Percentiles rank a stretch among this genome's conserved stretches.
These are phyloP conservation scores for Hagleromyces aurorensis DNA, from an alignment of 805 yeast genomes.

Conservation along the genomic window DNA sequence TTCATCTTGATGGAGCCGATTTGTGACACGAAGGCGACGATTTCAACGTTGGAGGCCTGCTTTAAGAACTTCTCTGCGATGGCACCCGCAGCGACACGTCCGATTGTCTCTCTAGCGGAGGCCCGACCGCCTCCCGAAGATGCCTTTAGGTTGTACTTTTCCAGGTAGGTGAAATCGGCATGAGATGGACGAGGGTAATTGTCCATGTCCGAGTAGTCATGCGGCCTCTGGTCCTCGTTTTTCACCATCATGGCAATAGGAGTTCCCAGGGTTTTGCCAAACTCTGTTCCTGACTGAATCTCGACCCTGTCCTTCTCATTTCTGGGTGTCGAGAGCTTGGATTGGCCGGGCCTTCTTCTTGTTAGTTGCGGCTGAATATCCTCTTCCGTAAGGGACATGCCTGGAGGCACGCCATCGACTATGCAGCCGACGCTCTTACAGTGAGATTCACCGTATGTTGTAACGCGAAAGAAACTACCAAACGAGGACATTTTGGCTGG, in stretches of 20 bases:
- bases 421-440: constrained; percentile 97
- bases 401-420: constrained; percentile 98
- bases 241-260: constrained; percentile 90
- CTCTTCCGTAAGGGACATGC: constrained; percentile 70
- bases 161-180: constrained; percentile 90
- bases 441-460: constrained; percentile 97
- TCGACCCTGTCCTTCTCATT: constrained; percentile 89
- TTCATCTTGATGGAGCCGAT: constrained; percentile 78
- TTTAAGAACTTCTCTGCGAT: constrained; percentile 87
- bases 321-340: constrained; percentile 87
- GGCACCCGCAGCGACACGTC: constrained; percentile 98
- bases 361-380: constrained; percentile 95
- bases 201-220: constrained; percentile 93
- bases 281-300: constrained; percentile 92
- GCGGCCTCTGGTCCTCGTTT: constrained; percentile 95
- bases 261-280: constrained; percentile 85
- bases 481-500: constrained; percentile 74
- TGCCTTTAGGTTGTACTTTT: constrained; percentile 88
- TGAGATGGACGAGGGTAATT: constrained; percentile 96
- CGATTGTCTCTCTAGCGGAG: constrained; percentile 95
- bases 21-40: constrained; percentile 93
- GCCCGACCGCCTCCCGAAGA: constrained; percentile 97
- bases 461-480: constrained; percentile 59
- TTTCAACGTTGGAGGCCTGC: constrained; percentile 75
- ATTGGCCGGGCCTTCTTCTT: constrained; percentile 97